Base-by-base conservation (phyloP, 1,284 basidiomycete species). In the Tilletia caries region DNA sequence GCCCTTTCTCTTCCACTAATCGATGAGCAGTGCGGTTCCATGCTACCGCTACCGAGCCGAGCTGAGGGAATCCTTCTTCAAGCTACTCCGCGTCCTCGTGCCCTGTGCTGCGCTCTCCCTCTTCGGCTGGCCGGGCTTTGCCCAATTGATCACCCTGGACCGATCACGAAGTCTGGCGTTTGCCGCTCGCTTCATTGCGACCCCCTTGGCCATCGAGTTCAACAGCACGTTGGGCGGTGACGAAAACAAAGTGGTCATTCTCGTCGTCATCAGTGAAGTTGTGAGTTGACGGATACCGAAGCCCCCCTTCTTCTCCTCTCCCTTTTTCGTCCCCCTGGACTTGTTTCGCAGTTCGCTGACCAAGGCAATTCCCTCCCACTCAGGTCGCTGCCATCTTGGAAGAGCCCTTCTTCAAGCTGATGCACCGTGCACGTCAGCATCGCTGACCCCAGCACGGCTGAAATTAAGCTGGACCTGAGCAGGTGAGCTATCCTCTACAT, bases 201-300 rank as follows among this genome's bases (percentile, higher is more conserved):
- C 79, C 0, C 77, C 77, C 0, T 68, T 80, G 3, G 79, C 77
- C n/a, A 78, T 80, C 66, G 77, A 80, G 64, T 66, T 76, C 23
- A 71, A 73, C 5, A 67, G 69, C 8, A 79, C 71, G 25, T 70
- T 80, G 23, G 75, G 73, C 33, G 79, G 75, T 3, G 79, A 80
- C 58, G 75, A 78, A 41, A 71, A 67, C 44, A 74, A 79, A 66
- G 76, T 75, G 18, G 76, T 79, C 48, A 75, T 80, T 15, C 71
- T 80, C 15, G 77, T 80, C 67, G 77, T 79, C 52, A 71, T 80
- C 64, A 80, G 77, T 2, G 79, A 77, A 23, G 75, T 80, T 33
- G 23, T 79, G 15, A 54, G 52, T 54, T 1, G n/a, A n/a, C n/a
- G n/a, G n/a, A n/a, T n/a, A n/a, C n/a, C n/a, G n/a, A n/a, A n/a